Evolutionary conservation across 2,329 filamentous ascomycete species (phyloP).

Genomic region (Erysiphe neolycopersici): DNA sequence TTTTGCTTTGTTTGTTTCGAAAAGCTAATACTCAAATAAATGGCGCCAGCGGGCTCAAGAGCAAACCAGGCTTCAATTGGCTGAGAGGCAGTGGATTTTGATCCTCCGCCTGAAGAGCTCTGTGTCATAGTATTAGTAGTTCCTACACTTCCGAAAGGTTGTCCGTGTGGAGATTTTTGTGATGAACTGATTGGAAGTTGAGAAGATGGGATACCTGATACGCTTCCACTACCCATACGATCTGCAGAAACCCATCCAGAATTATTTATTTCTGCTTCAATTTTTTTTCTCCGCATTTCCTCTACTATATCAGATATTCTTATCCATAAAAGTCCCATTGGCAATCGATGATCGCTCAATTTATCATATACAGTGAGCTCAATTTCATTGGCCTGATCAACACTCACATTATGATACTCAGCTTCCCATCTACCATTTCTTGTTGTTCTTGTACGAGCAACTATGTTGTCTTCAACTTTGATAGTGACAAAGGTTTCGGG

Average conservation of each 20-base stretch:
- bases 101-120: conserved; percentile 11
- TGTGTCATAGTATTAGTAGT: conserved; percentile 13
- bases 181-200: conserved; percentile 32
- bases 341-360: conserved; percentile 65
- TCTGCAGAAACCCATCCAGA: conserved; percentile 95
- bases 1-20: conserved; percentile 70
- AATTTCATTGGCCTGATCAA: conserved; percentile 96
- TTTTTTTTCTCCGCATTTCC: conserved; percentile 89
- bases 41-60: conserved; percentile 74
- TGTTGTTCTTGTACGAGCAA: conserved; percentile 64
- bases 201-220: conserved; percentile 18
- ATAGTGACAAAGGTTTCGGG: conserved; percentile 90
- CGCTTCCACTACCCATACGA: conserved; percentile 46
- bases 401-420: conserved; percentile 73
- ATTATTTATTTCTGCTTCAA: conserved; percentile 82
- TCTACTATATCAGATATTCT: conserved; percentile 92
- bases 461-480: conserved; percentile 86
- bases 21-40: conserved; percentile 78
- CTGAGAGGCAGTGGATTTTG: conserved; percentile 15
- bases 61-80: conserved; percentile 92
- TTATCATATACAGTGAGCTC: conserved; percentile 97
- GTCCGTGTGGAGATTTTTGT: conserved; percentile 19
- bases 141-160: conserved; percentile 8
- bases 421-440: conserved; percentile 77
- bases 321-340: conserved; percentile 89